phyloP scores from a whole-genome alignment of 208 protist species.

The Trypanosoma mega region DNA sequence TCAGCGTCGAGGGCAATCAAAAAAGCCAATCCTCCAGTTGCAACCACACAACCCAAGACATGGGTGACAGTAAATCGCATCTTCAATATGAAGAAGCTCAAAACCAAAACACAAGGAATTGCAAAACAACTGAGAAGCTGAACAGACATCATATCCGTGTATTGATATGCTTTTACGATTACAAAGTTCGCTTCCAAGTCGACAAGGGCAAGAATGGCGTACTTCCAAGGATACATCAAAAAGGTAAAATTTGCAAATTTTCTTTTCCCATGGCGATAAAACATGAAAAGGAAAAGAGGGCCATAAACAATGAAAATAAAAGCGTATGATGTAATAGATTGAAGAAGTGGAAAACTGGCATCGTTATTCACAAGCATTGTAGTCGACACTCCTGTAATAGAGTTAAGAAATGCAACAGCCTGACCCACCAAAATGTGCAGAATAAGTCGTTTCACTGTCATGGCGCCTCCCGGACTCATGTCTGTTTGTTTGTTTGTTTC shows the following conservation, averaged over 20 bases:
- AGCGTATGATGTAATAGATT: slow-evolving; percentile 74
- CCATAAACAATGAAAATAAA: slow-evolving; percentile 72
- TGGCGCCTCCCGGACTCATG: too few relatives aligned
- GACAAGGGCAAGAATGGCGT: slow-evolving; percentile 83
- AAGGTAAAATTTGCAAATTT: slow-evolving; percentile 60
- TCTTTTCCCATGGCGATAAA: slow-evolving; percentile 30
- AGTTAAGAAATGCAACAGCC: slow-evolving; percentile 77
- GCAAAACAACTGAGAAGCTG: slow-evolving; percentile 92
- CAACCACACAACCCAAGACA: slow-evolving; percentile 74
- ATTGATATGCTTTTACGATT: slow-evolving; percentile 93
- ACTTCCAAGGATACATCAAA: slow-evolving; percentile 77
- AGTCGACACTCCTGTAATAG: slow-evolving; percentile 83
- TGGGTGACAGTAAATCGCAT: slow-evolving; percentile 81
- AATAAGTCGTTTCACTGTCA: slow-evolving; percentile 32
- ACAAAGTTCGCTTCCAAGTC: slow-evolving; percentile 94
- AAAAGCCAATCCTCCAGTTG: slow-evolving; percentile 74
- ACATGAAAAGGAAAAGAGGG: slow-evolving; percentile 53
- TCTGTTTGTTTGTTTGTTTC: too few relatives aligned
- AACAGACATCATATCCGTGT: slow-evolving; percentile 91
- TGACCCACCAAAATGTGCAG: slow-evolving; percentile 80
- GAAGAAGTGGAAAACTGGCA: slow-evolving; percentile 85
- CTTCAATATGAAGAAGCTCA: slow-evolving; percentile 86
- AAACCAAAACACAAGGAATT: slow-evolving; percentile 90
- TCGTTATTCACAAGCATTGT: slow-evolving; percentile 77
- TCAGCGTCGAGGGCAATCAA: slow-evolving; percentile 79